These are phyloP conservation scores for Allium fistulosum DNA, from an alignment of 106 monocot species.

Conservation along the genomic window DNA sequence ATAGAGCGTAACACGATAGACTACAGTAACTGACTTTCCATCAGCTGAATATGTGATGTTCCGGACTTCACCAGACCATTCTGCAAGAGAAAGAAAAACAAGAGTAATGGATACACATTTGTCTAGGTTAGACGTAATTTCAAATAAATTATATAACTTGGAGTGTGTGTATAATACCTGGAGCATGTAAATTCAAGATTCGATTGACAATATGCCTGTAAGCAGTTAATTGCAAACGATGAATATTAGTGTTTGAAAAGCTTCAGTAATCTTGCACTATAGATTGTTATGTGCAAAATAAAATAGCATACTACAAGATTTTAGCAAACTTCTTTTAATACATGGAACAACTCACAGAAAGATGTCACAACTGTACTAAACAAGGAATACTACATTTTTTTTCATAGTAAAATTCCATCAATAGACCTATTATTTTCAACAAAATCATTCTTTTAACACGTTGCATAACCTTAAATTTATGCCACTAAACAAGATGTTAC, in stretches of 20 bases:
- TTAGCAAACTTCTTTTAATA: not conserved
- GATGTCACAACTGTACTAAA: not conserved
- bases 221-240: constrained; percentile 5
- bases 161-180: constrained; percentile 27
- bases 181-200: constrained; percentile 88
- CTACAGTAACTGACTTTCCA: constrained; percentile 88
- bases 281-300: not conserved
- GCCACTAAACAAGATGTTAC: no score
- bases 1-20: constrained; percentile 90
- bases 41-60: constrained; percentile 85
- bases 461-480: no score
- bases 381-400: not conserved
- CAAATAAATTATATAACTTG: not conserved
- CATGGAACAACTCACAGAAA: not conserved
- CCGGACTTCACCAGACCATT: constrained; percentile 95
- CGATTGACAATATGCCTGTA: constrained; percentile 96
- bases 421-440: no score
- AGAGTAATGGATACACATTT: no score
- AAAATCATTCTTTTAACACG: no score
- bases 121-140: not conserved
- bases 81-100: constrained; percentile 22
- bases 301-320: not conserved
- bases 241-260: not conserved
- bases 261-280: not conserved
- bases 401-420: not conserved